phyloP scores from a whole-genome alignment of 257 asterid genomes.

The Solanum lycopersicoides region DNA sequence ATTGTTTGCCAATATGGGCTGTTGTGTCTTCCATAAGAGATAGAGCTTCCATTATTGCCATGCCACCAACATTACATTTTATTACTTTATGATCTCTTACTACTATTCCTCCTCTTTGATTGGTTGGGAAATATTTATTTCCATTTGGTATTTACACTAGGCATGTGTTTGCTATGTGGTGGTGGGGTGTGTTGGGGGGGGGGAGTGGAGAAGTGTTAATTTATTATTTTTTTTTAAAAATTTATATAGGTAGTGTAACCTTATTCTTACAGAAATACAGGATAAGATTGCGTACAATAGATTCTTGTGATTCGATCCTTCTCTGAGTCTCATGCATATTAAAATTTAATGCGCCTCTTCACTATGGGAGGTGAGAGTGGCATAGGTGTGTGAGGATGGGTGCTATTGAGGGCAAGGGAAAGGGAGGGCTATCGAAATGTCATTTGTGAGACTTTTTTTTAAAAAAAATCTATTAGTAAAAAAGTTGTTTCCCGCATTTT shows the following conservation, averaged over 20 bases:
- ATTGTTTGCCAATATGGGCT: neutral
- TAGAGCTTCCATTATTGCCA: neutral
- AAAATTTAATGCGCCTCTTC: neutral
- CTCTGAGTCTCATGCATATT: neutral
- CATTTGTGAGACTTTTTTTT: neutral
- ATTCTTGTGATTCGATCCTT: neutral
- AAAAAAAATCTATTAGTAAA: neutral
- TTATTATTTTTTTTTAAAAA: neutral
- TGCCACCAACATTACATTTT: neutral
- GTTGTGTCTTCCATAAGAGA: neutral
- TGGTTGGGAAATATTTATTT: neutral
- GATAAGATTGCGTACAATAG: no score
- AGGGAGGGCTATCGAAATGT: no score
- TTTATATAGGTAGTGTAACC: neutral
- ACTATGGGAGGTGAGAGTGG: neutral
- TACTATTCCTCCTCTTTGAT: neutral
- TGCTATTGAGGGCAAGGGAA: neutral
- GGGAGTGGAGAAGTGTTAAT: no score
- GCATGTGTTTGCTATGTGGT: neutral
- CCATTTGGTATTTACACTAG: neutral
- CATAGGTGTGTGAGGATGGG: neutral
- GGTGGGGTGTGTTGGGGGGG: no score
- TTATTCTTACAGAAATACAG: neutral
- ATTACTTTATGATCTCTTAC: neutral
- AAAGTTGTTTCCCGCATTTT: neutral